Conservation (phyloP, 2,329 filamentous ascomycete species). For the Daldinia eschscholtzii region DNA sequence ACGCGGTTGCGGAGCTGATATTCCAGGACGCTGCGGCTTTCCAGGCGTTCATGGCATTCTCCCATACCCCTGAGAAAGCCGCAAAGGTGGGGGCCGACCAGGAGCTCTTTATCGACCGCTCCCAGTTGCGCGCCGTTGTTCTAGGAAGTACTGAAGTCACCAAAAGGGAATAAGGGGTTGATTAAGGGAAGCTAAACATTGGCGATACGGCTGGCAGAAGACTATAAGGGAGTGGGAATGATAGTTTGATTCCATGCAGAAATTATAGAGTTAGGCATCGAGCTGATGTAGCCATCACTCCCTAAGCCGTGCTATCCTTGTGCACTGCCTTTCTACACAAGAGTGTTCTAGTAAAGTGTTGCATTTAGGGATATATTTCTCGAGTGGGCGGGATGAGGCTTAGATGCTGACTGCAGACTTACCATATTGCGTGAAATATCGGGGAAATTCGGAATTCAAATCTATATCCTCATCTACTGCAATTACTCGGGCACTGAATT, state of each 20-base stretch:
- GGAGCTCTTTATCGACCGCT: constrained; percentile 44
- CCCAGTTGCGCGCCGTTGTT: constrained; percentile 36
- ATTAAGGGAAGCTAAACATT: neutral
- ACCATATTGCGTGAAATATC: neutral
- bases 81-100: constrained; percentile 42
- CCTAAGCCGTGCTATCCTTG: neutral
- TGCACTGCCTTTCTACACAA: neutral
- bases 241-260: too few relatives aligned
- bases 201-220: neutral
- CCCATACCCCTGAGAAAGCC: constrained; percentile 42
- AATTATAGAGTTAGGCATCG: too few relatives aligned
- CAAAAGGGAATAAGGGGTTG: constrained; percentile 16
- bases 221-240: neutral
- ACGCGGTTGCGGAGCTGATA: constrained; percentile 37
- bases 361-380: neutral
- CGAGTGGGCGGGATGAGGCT: neutral
- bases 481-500: too few relatives aligned
- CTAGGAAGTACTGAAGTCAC: constrained; percentile 36
- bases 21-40: constrained; percentile 44
- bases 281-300: neutral
- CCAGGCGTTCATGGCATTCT: constrained; percentile 39
- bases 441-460: neutral
- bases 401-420: neutral
- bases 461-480: neutral
- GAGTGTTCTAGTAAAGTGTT: neutral